phyloP scores from a whole-genome alignment of 208 protist species.

The Borovskyia barvae region DNA sequence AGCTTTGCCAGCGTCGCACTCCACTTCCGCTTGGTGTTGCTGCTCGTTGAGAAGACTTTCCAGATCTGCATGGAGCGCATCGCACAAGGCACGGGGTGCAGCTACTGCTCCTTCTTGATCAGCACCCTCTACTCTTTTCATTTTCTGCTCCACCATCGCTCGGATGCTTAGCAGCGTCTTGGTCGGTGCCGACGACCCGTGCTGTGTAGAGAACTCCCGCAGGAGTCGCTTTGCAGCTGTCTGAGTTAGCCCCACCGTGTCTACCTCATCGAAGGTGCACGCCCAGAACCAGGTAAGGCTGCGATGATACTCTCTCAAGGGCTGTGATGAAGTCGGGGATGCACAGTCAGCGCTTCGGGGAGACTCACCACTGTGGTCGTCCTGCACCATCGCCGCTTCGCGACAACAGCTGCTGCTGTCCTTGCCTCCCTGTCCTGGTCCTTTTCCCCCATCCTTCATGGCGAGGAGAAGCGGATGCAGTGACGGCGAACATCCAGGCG shows the following conservation, averaged over 20 bases:
- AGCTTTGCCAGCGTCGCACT: background rate
- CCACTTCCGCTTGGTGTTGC: background rate
- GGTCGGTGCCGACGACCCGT: conserved; percentile 85
- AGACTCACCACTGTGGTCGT: too few species aligned
- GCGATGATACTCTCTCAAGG: too few species aligned
- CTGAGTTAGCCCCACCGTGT: conserved; percentile 96
- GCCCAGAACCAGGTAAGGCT: conserved; percentile 90
- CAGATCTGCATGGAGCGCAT: conserved; percentile 1
- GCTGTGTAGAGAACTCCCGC: conserved; percentile 82
- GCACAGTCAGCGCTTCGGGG: too few species aligned
- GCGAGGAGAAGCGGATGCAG: too few species aligned
- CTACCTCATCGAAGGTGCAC: conserved; percentile 91
- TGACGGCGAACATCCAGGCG: too few species aligned
- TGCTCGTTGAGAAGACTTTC: conserved; percentile 9
- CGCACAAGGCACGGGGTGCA: background rate
- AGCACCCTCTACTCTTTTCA: conserved; percentile 4
- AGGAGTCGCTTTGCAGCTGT: conserved; percentile 97
- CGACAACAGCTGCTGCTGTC: too few species aligned
- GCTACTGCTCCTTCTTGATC: background rate
- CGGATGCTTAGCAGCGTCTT: conserved; percentile 97
- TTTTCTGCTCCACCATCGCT: conserved; percentile 94
- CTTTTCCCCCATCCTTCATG: too few species aligned
- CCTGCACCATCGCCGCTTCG: too few species aligned
- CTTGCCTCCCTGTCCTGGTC: too few species aligned
- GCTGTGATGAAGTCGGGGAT: too few species aligned